Evolutionary conservation across 345 rosid genomes (phyloP), one percentile per base, ranked within the genome.

Genomic region (Brassica nigra): DNA sequence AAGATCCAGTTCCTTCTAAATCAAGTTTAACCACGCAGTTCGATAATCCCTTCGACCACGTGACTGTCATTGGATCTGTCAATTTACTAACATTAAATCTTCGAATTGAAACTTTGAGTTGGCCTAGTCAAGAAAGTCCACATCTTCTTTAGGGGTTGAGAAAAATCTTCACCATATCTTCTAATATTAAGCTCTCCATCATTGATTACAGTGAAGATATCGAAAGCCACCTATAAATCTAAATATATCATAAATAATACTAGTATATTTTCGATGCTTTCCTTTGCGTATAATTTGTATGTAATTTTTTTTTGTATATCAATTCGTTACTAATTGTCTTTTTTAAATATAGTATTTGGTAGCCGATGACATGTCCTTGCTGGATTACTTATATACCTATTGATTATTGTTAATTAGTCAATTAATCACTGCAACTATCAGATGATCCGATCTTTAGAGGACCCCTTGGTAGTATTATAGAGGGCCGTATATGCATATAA

Each of bases 1-100:
- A 16, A 33, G 39, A 15, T 34, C 55, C 29, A 10, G 2, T 77
- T 31, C 16, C 73, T 72, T 79, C 10, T 23, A 15, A 18, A 33
- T 6, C 78, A 79, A 73, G 78, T 37, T 68, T 69, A 9, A 6
- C 10, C 39, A 62, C 72, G 71, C 39, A 20, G 6, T 37, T 30
- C 11, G 37, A 79, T 59, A 30, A 20, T 2, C 36, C 9, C 54
- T 42, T 30, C 9, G 9, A 58, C n/a, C 78, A 79, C 82, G 70
- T 74, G 82, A 68, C 34, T 62, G 78, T 34, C 78, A 54, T 74
- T 74, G 78, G 66, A 68, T 79, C 66, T 79, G 64, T 79, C 82
- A 62, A 68, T 68, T 44, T 66, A 12, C 18, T 8, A 28, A 33
- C 68, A 73, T 44, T 12, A 20, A 39, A 73, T n/a, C 36, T 66